Conservation (phyloP, 352 stramenopile genomes). For the Phytophthora nicotianae region DNA sequence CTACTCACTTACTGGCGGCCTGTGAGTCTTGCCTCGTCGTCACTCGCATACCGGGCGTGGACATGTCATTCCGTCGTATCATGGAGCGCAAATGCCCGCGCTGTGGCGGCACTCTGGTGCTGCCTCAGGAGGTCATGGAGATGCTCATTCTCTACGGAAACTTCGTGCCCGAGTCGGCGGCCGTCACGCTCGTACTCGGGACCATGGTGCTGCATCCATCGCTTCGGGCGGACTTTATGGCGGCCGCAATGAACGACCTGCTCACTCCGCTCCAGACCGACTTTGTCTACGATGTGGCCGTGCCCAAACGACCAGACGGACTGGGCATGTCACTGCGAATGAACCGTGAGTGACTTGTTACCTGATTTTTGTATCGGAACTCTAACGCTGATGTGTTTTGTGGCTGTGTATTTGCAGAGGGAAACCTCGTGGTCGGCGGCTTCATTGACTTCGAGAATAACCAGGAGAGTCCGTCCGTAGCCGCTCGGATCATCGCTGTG, state of each 20-base stretch:
- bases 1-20: slow-evolving; percentile 66
- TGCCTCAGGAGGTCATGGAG: slow-evolving; percentile 85
- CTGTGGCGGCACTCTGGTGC: slow-evolving; percentile 58
- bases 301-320: slow-evolving; percentile 79
- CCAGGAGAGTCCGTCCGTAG: slow-evolving; percentile 78
- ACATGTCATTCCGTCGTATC: slow-evolving; percentile 85
- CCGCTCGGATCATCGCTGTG: slow-evolving; percentile 77
- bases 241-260: slow-evolving; percentile 84
- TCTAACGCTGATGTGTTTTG: slow-evolving; percentile 15
- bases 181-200: slow-evolving; percentile 63
- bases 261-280: slow-evolving; percentile 80
- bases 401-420: slow-evolving; percentile 45
- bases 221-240: slow-evolving; percentile 82
- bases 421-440: slow-evolving; percentile 75
- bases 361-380: not conserved
- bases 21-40: slow-evolving; percentile 82
- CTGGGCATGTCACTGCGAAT: slow-evolving; percentile 89
- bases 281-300: slow-evolving; percentile 82
- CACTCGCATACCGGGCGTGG: slow-evolving; percentile 62
- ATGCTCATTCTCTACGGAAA: slow-evolving; percentile 89
- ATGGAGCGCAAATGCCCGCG: slow-evolving; percentile 80
- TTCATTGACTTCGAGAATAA: slow-evolving; percentile 87
- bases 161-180: slow-evolving; percentile 76
- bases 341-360: slow-evolving; percentile 56
- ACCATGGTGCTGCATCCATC: slow-evolving; percentile 75